A percentile compares a stretch with the other conserved stretches of the same genome.
phyloP scores from a whole-genome alignment of 2,329 filamentous ascomycete species.

The Thelonectria olida region DNA sequence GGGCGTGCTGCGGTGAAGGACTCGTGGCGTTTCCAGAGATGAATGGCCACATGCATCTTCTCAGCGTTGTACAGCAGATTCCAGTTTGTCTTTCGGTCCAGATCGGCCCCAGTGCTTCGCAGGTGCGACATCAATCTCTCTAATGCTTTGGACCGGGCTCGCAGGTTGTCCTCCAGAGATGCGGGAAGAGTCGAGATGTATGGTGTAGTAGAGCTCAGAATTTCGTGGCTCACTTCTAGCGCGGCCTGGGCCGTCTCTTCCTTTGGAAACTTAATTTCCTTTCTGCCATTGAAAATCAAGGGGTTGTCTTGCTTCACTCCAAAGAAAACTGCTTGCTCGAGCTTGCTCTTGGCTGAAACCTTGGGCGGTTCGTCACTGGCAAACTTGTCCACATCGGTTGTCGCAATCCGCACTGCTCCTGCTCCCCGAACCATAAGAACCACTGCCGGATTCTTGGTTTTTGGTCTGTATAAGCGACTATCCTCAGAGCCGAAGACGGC shows the following conservation, averaged over 20 bases:
- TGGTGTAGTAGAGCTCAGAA: slow-evolving; percentile 79
- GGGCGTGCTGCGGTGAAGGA: slow-evolving; percentile 68
- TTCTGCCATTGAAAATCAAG: slow-evolving; percentile 80
- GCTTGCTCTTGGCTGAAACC: slow-evolving; percentile 85
- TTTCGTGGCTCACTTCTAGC: slow-evolving; percentile 79
- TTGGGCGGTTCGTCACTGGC: slow-evolving; percentile 64
- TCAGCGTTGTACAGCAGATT: slow-evolving; percentile 88
- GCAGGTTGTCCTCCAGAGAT: slow-evolving; percentile 84
- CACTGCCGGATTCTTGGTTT: slow-evolving; percentile 69
- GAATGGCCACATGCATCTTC: slow-evolving; percentile 81
- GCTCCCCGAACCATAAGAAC: slow-evolving; percentile 70
- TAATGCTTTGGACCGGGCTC: slow-evolving; percentile 76
- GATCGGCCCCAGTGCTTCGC: slow-evolving; percentile 68
- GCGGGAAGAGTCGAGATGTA: slow-evolving; percentile 78
- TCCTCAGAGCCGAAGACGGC: slow-evolving; percentile 52
- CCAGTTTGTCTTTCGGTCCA: slow-evolving; percentile 79
- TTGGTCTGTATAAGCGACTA: slow-evolving; percentile 59
- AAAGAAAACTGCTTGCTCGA: slow-evolving; percentile 96
- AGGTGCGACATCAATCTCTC: slow-evolving; percentile 79
- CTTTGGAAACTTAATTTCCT: slow-evolving; percentile 71
- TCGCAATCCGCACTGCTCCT: slow-evolving; percentile 67
- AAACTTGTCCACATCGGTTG: slow-evolving; percentile 68
- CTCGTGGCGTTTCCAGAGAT: slow-evolving; percentile 85
- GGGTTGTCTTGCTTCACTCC: slow-evolving; percentile 84
- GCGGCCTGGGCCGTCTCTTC: slow-evolving; percentile 81